A percentile compares a stretch with the other conserved stretches of the same genome.
phyloP scores from a whole-genome alignment of 2,329 filamentous ascomycete species.

The Nannizzia gypsea region DNA sequence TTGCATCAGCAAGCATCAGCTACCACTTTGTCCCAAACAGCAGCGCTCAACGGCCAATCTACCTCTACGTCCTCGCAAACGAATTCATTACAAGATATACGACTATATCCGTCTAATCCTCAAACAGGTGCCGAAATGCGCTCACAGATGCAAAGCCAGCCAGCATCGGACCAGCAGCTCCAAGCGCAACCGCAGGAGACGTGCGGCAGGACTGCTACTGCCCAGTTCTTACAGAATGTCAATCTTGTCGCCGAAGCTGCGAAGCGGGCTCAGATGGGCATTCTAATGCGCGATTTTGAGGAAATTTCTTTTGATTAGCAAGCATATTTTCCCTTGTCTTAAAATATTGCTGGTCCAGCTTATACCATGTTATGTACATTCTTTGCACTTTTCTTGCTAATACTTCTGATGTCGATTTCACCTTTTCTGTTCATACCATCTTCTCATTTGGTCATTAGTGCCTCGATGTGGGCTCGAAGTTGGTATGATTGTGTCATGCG shows the following conservation, averaged over 20 bases:
- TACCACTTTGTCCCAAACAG: too few species aligned
- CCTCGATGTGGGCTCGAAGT: too few species aligned
- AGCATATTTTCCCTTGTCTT: neutral
- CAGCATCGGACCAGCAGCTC: neutral
- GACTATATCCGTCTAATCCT: neutral
- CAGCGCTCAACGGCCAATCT: neutral
- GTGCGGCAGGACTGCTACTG: conserved; percentile 28
- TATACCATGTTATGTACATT: neutral
- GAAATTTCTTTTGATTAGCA: conserved; percentile 21
- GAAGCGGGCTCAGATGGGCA: conserved; percentile 81
- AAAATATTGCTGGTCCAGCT: neutral
- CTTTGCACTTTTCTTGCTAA: too few species aligned
- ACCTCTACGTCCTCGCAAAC: neutral
- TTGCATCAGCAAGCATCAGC: neutral
- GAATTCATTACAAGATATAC: neutral
- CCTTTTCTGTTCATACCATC: neutral
- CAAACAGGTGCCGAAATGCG: neutral
- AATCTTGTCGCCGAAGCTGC: conserved; percentile 84
- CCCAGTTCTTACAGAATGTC: conserved; percentile 64
- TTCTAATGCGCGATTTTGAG: conserved; percentile 73
- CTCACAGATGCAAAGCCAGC: neutral
- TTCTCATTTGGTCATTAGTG: neutral
- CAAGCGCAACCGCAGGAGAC: neutral
- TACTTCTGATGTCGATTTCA: neutral
- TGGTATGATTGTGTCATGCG: too few species aligned